Evolutionary conservation across 208 protist species (phyloP).

Genomic region (Porcisia hertigi): DNA sequence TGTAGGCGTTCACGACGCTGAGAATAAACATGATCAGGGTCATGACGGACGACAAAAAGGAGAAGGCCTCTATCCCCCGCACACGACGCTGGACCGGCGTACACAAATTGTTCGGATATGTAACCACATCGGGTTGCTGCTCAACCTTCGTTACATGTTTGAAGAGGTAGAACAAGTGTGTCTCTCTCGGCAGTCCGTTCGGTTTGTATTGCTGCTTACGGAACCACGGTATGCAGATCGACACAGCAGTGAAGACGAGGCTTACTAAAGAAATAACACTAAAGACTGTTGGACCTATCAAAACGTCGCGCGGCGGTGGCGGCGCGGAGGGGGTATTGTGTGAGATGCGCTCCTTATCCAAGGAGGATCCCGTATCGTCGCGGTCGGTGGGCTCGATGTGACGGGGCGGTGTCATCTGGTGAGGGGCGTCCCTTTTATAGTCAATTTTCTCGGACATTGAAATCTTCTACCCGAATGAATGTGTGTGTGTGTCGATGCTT

Average conservation of each 20-base stretch:
- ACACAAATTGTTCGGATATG: constrained; percentile 37
- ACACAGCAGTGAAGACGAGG: constrained; percentile 53
- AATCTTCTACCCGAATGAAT: neutral
- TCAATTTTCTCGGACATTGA: constrained; percentile 22
- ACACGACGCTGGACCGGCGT: constrained; percentile 39
- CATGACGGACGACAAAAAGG: constrained; percentile 38
- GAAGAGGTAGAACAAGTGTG: constrained; percentile 59
- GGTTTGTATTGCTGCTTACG: constrained; percentile 62
- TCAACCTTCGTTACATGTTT: constrained; percentile 39
- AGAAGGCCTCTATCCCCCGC: constrained; percentile 52
- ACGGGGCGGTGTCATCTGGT: constrained; percentile 17
- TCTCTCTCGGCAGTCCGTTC: constrained; percentile 24
- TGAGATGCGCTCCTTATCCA: constrained; percentile 12
- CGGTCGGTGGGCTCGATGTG: constrained; percentile 14
- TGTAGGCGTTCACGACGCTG: constrained; percentile 33
- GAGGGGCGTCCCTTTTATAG: constrained; percentile 18
- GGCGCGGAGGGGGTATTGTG: constrained; percentile 32
- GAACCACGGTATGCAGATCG: constrained; percentile 68
- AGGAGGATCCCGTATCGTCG: constrained; percentile 24
- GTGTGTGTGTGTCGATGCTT: neutral
- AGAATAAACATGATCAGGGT: constrained; percentile 41
- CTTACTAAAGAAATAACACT: constrained; percentile 35
- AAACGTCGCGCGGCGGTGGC: constrained; percentile 50
- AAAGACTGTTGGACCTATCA: constrained; percentile 47
- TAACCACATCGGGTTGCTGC: constrained; percentile 25